Evolutionary conservation across 257 asterid genomes (phyloP).

Genomic region (Primulina huaijiensis): DNA sequence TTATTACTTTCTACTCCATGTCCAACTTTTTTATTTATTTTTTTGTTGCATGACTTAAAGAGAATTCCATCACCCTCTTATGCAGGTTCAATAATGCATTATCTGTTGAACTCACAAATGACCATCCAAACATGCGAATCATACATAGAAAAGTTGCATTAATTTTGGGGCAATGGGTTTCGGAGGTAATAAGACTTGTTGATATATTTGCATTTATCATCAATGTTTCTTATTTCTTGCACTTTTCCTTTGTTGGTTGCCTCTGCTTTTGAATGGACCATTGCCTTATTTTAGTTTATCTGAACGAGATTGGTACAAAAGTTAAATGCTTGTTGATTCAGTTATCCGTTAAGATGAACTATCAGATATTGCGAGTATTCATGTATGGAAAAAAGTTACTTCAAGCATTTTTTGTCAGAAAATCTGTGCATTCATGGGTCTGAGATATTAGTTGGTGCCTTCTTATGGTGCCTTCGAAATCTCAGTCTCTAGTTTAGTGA

Average conservation of each 20-base stretch:
- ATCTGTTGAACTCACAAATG: conserved; percentile 74
- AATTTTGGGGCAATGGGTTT: conserved; percentile 98
- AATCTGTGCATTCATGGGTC: conserved; percentile 1
- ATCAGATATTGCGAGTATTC: conserved; percentile 19
- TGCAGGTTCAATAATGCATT: conserved; percentile 93
- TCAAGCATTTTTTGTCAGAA: conserved; percentile 8
- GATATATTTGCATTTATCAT: conserved; percentile 18
- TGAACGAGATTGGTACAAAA: conserved; percentile 10
- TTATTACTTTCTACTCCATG: background rate
- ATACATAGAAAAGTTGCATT: conserved; percentile 93
- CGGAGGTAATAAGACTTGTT: conserved; percentile 62
- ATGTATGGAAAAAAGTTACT: conserved; percentile 2
- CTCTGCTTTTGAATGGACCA: conserved; percentile 16
- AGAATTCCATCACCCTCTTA: conserved; percentile 23
- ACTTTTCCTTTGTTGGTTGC: conserved; percentile 11
- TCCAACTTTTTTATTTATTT: conserved; percentile 11
- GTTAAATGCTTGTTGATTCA: conserved; percentile 19
- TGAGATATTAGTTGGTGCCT: conserved; percentile 22
- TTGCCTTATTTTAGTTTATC: conserved; percentile 20
- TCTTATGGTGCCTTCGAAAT: background rate
- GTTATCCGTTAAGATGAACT: conserved; percentile 10
- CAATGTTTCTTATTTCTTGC: conserved; percentile 11
- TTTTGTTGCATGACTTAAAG: conserved; percentile 18
- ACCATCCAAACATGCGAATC: conserved; percentile 87
- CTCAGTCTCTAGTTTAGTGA: background rate